A percentile compares a stretch with the other conserved stretches of the same genome.
Conservation (phyloP, 2,329 filamentous ascomycete genomes). For the Xylogone sp. region DNA sequence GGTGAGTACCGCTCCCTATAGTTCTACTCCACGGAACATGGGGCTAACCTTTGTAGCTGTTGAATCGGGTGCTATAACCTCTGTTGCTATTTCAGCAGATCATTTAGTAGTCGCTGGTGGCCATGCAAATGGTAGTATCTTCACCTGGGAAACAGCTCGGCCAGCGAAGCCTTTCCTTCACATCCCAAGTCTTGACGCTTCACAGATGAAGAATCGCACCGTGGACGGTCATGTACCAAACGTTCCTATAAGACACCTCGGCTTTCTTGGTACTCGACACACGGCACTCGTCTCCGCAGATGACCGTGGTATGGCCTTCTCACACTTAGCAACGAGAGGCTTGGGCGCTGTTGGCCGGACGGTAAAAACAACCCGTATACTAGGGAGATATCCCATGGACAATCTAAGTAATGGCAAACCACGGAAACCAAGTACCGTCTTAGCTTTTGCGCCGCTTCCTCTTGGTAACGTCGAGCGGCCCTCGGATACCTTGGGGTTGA, state of each 20-base stretch:
- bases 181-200: slow-evolving; percentile 71
- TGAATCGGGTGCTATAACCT: slow-evolving; percentile 83
- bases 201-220: slow-evolving; percentile 60
- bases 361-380: slow-evolving; percentile 84
- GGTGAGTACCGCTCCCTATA: slow-evolving; percentile 45
- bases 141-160: slow-evolving; percentile 89
- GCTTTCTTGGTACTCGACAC: slow-evolving; percentile 88
- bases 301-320: slow-evolving; percentile 95
- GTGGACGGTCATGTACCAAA: slow-evolving; percentile 78
- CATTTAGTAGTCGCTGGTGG: slow-evolving; percentile 88
- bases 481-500: slow-evolving; percentile 84
- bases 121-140: slow-evolving; percentile 86
- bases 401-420: slow-evolving; percentile 57
- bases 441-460: slow-evolving; percentile 86
- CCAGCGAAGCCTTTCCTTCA: slow-evolving; percentile 85
- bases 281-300: slow-evolving; percentile 95
- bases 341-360: slow-evolving; percentile 80
- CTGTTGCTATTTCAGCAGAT: slow-evolving; percentile 88
- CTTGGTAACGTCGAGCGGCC: slow-evolving; percentile 90
- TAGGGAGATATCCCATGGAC: slow-evolving; percentile 83
- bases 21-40: slow-evolving; percentile 1
- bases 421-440: slow-evolving; percentile 88
- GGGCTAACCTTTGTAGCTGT: slow-evolving; percentile 57
- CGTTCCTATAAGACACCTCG: slow-evolving; percentile 80
- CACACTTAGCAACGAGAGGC: slow-evolving; percentile 88